These are phyloP conservation scores for Cladosporium sp. DNA, from an alignment of 2,329 filamentous ascomycete species.

Conservation along the genomic window DNA sequence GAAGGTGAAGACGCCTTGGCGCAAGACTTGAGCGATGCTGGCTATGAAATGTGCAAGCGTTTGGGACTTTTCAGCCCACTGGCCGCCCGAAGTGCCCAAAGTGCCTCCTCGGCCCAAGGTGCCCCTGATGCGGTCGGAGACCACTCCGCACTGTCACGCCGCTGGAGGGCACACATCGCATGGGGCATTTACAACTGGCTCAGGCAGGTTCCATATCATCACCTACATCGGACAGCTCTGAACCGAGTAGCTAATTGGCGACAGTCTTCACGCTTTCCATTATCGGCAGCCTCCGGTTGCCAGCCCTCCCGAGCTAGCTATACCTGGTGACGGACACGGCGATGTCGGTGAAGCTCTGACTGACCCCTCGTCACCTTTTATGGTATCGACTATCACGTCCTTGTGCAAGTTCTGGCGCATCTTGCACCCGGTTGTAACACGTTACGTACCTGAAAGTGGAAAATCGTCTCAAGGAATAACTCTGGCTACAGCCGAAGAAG, in stretches of 20 bases:
- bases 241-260: not conserved
- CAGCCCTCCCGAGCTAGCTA: not conserved
- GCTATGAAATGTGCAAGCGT: constrained; percentile 3
- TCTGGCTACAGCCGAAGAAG: not conserved
- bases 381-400: not conserved
- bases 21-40: not conserved
- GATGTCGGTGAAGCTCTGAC: not conserved
- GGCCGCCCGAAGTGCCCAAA: not conserved
- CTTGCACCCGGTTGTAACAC: not conserved
- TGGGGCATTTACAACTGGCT: constrained; percentile 6
- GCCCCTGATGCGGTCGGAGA: not conserved
- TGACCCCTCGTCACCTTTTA: not conserved
- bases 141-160: not conserved
- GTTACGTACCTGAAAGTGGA: not conserved
- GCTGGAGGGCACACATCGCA: not conserved
- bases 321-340: not conserved
- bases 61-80: not conserved
- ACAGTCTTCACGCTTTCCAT: not conserved
- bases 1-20: constrained; percentile 3
- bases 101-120: no score
- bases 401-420: constrained; percentile 9
- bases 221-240: not conserved
- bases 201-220: not conserved
- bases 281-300: not conserved
- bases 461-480: not conserved